Base-by-base conservation (phyloP, 345 rosid species). In the Bruguiera sexangula region DNA sequence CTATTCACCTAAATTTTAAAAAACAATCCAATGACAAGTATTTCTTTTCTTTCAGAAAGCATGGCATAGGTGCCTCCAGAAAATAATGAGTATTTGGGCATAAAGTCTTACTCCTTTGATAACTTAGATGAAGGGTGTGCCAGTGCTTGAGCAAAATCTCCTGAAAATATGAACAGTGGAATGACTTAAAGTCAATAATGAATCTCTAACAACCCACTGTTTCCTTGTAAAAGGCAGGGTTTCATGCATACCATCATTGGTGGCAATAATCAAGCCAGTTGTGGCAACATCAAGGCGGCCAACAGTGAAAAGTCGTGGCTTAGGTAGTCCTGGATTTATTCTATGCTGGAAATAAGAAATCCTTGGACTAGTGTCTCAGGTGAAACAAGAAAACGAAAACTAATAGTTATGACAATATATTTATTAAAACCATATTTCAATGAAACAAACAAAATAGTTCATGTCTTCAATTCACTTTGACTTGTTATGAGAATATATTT, bases 251-350 rank as follows among this genome's bases (percentile, higher is more conserved):
- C 99, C 99, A 77, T 92, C 96, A 78, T 90, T 95, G 58, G 99
- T 95, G 69, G 87, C 93, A 60, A 95, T 81, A 60, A 92, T 81
- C 60, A 92, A 85, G 36, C 99, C 99, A 43, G 88, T 82, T 8
- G 96, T 90, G 73, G 97, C 99, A 76, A 95, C 99, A 63, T 95
- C 96, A 55, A 95, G 97, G 75, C 99, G 93, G 50, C 99, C 97
- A 73, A 95, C 97, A 8, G 97, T 95, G 62, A 95, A 95, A 52
- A 95, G 83, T 20, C 97, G 90, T 31, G 99, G 99, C 75, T 80
- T 83, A 46, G 96, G 89, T 75, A 79, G 63, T 69, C 91, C 96
- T 0, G 92, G 86, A 77, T 87, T 86, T 69, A 75, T 83, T 77
- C 83, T 87, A 60, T 84, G 85, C 97, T 95, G 78, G 36, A 60